Conservation (phyloP, 2,329 filamentous ascomycete species). For the Botrytis paeoniae region DNA sequence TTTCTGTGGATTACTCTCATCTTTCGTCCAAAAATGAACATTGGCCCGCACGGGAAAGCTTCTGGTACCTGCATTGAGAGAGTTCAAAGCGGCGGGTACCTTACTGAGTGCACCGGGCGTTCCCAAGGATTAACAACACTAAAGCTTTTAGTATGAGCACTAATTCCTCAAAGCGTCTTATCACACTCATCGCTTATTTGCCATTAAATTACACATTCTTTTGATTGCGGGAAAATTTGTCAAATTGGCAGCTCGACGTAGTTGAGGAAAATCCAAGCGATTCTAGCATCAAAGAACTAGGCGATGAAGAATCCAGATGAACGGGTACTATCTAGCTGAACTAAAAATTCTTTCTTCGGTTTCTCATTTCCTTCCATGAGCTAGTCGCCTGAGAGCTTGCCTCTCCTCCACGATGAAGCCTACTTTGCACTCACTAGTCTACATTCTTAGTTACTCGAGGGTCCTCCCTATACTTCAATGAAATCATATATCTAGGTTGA, state of each 20-base stretch:
- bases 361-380: background rate
- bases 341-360: background rate
- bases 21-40: background rate
- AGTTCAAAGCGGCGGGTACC: constrained; percentile 1
- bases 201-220: background rate
- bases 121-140: background rate
- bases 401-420: background rate
- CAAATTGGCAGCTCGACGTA: background rate
- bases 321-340: background rate
- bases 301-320: too few relatives aligned
- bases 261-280: background rate
- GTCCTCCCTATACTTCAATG: background rate
- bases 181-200: background rate
- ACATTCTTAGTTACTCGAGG: background rate
- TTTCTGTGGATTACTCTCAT: background rate
- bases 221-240: background rate
- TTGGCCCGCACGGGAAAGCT: background rate
- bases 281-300: background rate
- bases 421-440: background rate
- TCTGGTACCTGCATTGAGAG: background rate
- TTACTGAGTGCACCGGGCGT: background rate
- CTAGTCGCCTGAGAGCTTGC: background rate
- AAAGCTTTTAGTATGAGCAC: background rate
- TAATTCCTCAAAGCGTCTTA: constrained; percentile 10
- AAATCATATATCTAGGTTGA: constrained; percentile 13